Evolutionary conservation across 208 protist species (phyloP), one percentile per base, ranked within the genome.

Genomic region (Trichomonas tenax): DNA sequence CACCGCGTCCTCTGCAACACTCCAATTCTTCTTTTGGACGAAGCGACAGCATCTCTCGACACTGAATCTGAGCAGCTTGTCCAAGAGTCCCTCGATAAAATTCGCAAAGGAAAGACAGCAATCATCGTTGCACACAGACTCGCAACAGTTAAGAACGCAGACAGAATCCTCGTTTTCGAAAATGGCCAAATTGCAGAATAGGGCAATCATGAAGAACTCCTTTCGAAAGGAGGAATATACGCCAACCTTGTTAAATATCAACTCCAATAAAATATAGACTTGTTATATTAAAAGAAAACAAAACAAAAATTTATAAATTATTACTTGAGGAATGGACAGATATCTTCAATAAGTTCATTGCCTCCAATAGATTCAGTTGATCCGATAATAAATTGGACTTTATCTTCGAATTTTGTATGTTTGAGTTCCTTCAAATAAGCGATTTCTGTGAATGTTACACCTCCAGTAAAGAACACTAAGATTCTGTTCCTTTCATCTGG

Each of bases 61-160:
- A 97, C 97, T 45, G 97, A 98, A 97, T 98, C 97, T 45, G 98
- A 99, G 97, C 96, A 98, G 45, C 96, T 98, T 81, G 98, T 98
- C 95, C 98, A 98, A 96, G 95, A 97, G 63, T 97, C 98, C 17
- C 95, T 98, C 0, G 97, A 98, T 86, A 82, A 96, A 81, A 96
- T 99, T 45, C 98, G 98, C 96, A 21, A 98, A n/a, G 72, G 96
- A 38, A 96, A 98, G 31, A 99, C 99, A 11, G 96, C 97, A 2
- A 96, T 99, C 44, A 96, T 98, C 8, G 98, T 99, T 49, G 98
- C 99, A 26, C 99, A 99, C 97, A 97, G 98, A 63, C 97, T 99
- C 48, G 98, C 98, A 2, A 98, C 98, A 17, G 96, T 98, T 44
- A 86, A 40, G 38, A 90, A 97, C 93, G 96, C 97, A 46, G 97